Evolutionary conservation across 768 basidiomycete genomes (phyloP).

Genomic region (Galerina marginata): DNA sequence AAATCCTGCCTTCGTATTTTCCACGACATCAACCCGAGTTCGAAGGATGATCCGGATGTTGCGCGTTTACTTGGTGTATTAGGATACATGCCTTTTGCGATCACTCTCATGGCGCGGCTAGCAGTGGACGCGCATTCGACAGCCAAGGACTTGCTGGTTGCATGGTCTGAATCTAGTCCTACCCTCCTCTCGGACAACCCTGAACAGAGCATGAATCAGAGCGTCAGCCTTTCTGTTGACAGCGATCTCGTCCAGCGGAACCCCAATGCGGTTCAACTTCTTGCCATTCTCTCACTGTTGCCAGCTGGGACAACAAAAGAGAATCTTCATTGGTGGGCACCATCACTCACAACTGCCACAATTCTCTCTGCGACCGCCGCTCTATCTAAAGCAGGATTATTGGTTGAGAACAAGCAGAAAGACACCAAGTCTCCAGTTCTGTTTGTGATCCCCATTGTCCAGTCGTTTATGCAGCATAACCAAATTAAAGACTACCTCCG

Average conservation of each 20-base stretch:
- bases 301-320: conserved; percentile 15
- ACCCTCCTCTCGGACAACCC: conserved; percentile 12
- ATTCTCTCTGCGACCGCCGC: not conserved
- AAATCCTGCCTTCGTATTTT: too few species aligned
- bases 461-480: conserved; percentile 12
- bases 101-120: conserved; percentile 37
- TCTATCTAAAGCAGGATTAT: not conserved
- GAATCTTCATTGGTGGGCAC: not conserved
- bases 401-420: not conserved
- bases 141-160: conserved; percentile 15
- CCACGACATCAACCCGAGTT: conserved; percentile 10
- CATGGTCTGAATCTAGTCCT: conserved; percentile 7
- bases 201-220: conserved; percentile 22
- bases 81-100: conserved; percentile 36
- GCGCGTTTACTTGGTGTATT: conserved; percentile 27
- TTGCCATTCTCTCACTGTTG: conserved; percentile 26
- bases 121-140: not conserved
- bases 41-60: conserved; percentile 24
- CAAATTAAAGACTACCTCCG: not conserved
- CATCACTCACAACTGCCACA: not conserved
- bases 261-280: conserved; percentile 23
- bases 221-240: conserved; percentile 27
- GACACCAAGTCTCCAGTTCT: not conserved
- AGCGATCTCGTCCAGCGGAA: conserved; percentile 18
- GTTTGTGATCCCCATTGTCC: conserved; percentile 15